phyloP scores from a whole-genome alignment of 306 rosid species.

The Amphicarpaea edgeworthii region DNA sequence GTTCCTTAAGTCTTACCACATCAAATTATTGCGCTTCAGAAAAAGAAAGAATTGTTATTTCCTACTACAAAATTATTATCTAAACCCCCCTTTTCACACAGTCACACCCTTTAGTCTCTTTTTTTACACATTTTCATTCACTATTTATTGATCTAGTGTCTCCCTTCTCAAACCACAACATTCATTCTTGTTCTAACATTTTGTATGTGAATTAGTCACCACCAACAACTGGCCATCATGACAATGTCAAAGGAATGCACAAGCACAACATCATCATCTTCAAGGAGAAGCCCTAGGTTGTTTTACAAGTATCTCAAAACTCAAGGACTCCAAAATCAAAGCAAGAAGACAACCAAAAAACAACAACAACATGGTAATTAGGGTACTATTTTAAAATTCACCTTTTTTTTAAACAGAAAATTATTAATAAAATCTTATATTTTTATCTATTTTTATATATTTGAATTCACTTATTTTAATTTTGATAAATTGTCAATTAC shows the following conservation, averaged over 20 bases:
- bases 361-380: no score
- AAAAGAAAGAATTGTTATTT: not conserved
- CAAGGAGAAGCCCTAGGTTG: not conserved
- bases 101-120: not conserved
- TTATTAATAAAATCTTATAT: no score
- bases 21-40: no score
- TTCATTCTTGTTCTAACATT: not conserved
- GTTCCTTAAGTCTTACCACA: no score
- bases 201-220: not conserved
- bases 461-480: no score
- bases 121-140: not conserved
- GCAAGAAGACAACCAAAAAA: not conserved
- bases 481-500: no score
- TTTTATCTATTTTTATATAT: no score
- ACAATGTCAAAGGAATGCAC: not conserved
- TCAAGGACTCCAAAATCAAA: not conserved
- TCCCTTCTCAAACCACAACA: not conserved
- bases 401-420: no score
- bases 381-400: no score
- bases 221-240: not conserved
- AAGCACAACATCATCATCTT: no score
- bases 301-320: constrained; percentile 39
- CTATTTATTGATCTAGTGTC: not conserved
- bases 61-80: not conserved
- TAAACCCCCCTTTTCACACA: not conserved